phyloP scores from a whole-genome alignment of 108 stramenopile genomes.

The Cyclotella sp. region DNA sequence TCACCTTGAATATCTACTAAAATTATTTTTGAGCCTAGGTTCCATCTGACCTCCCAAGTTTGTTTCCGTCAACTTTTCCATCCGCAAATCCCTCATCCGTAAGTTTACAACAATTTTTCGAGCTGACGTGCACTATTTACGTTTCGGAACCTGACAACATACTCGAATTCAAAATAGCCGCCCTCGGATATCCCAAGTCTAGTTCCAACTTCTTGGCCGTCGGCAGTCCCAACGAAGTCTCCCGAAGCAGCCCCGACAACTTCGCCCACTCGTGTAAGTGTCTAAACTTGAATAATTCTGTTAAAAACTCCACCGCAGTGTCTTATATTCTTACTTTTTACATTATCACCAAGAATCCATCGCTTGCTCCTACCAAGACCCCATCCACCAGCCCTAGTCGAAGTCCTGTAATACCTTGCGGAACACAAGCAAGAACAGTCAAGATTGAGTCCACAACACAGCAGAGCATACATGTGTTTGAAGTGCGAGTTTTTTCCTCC shows the following conservation, averaged over 20 bases:
- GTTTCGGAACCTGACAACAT: not conserved
- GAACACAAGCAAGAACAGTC: not conserved
- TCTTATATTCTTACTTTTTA: not conserved
- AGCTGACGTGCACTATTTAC: not conserved
- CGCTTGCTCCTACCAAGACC: not conserved
- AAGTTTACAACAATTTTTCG: not conserved
- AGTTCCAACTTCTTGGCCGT: not conserved
- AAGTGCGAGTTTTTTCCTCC: not conserved
- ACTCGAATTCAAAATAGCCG: not conserved
- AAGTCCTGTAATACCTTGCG: not conserved
- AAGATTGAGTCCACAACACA: constrained; percentile 2
- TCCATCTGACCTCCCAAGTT: constrained; percentile 1
- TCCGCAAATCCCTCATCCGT: not conserved
- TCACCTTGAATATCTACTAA: not conserved
- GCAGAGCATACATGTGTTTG: not conserved
- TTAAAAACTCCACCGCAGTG: not conserved
- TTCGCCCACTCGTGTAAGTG: not conserved
- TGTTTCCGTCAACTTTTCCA: constrained; percentile 9
- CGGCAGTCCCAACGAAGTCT: not conserved
- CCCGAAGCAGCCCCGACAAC: not conserved
- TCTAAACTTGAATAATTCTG: not conserved
- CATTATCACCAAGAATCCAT: not conserved
- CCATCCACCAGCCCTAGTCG: not conserved
- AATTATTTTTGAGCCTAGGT: constrained; percentile 1
- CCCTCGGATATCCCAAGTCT: not conserved